phyloP scores from a whole-genome alignment of 805 yeast genomes.

The Citeromyces nyonsensis region DNA sequence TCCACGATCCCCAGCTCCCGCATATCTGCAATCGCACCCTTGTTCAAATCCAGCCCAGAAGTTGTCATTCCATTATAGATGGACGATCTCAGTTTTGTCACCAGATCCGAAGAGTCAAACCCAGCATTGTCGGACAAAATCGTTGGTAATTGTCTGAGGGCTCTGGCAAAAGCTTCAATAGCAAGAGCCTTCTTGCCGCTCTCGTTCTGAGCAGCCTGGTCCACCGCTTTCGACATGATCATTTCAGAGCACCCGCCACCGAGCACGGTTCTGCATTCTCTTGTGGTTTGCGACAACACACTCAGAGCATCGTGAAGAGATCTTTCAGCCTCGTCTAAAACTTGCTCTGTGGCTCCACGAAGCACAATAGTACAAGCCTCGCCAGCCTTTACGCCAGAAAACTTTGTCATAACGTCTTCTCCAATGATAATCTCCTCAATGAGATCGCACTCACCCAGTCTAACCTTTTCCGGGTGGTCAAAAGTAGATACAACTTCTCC shows the following conservation, averaged over 20 bases:
- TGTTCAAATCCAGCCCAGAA: constrained; percentile 78
- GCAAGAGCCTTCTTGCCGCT: constrained; percentile 91
- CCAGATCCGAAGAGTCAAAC: constrained; percentile 82
- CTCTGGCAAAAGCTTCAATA: constrained; percentile 86
- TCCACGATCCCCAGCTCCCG: constrained; percentile 88
- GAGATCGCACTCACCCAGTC: constrained; percentile 73
- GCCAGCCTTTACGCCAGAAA: constrained; percentile 91
- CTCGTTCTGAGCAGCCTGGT: constrained; percentile 79
- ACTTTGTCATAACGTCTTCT: constrained; percentile 79
- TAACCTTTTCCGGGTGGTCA: constrained; percentile 79
- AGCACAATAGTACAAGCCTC: constrained; percentile 92
- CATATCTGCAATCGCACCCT: constrained; percentile 85
- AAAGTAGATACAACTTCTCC: constrained; percentile 97
- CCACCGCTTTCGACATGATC: constrained; percentile 97
- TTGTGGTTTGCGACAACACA: constrained; percentile 88
- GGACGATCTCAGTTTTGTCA: constrained; percentile 78
- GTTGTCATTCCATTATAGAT: constrained; percentile 87
- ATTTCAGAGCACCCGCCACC: constrained; percentile 89
- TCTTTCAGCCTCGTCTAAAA: constrained; percentile 94
- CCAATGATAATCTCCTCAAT: constrained; percentile 92
- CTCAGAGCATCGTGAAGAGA: constrained; percentile 94
- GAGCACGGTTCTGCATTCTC: constrained; percentile 77
- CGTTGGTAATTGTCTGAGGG: constrained; percentile 88
- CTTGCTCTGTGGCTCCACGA: constrained; percentile 98
- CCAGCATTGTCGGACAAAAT: constrained; percentile 97